Base-by-base conservation (phyloP, 2,329 filamentous ascomycete species). In the Kalmusia sp. region DNA sequence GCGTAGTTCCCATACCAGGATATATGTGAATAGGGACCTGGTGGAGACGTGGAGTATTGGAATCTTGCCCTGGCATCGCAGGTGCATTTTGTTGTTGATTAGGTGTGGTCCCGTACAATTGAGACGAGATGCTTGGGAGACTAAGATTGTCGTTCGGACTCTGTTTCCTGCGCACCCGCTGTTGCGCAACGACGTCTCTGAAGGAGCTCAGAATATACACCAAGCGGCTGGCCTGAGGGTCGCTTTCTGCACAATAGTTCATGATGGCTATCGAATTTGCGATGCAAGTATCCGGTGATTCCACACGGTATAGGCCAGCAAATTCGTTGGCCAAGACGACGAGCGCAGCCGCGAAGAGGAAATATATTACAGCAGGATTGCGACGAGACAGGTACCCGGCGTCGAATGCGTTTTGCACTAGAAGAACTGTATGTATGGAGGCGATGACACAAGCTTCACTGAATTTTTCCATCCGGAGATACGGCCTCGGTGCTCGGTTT, bases 381-480 rank as follows among this genome's bases (percentile, higher is more conserved):
- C 75, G 64, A 5, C 71, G 67, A 2, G 74, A 74, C 6, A 77
- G 63, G 45, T 76, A 73, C 6, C 73, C 72, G 25, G 74, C 75
- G 28, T 77, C 74, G 51, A 71, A 77, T 0, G 75, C 74, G 40
- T 74, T 74, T 41, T 76, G 72, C 4, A 75, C 66, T 2, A 77
- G 60, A 9, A 74, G 68, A 9, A 77, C 71, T 3, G 73, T 77
- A 47, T 77, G 75, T 6, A 71, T 71, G 1, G 74, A 76, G 1
- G 76, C 74, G 25, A 75, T 76, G 9, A 77, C 69, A 47, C 76
- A 77, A 8, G 75, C 74, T 58, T 77, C 74, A 51, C 73, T 75
- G 51, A 77, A 74, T 54, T 72, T 79, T 69, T 82, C 81, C 82
- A 86, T 76, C 7, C 72, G 67, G 7, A 69, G 51, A 33, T 66